These are phyloP conservation scores for Auricularia auricula-judae DNA, from an alignment of 768 basidiomycete species.

Conservation along the genomic window DNA sequence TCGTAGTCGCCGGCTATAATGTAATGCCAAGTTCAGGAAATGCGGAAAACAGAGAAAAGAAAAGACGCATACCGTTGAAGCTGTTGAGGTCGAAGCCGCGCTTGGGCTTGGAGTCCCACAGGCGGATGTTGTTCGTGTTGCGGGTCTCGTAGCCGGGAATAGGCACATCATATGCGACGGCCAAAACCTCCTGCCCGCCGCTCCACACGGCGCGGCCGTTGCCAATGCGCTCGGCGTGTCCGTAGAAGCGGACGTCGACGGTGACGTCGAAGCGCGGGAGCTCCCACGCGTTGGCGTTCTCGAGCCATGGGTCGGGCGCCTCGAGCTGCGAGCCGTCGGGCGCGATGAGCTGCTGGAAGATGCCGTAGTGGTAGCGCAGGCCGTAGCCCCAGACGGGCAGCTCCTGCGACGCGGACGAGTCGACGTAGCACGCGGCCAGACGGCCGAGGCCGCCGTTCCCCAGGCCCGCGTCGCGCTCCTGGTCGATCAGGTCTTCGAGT, in stretches of 20 bases:
- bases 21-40: background rate
- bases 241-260: conserved; percentile 85
- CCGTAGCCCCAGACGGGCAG: conserved; percentile 96
- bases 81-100: conserved; percentile 80
- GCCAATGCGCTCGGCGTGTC: conserved; percentile 59
- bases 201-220: conserved; percentile 59
- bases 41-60: too few relatives aligned
- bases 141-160: conserved; percentile 75
- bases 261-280: conserved; percentile 75
- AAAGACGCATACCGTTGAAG: background rate
- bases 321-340: conserved; percentile 72
- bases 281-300: conserved; percentile 84
- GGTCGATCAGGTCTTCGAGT: conserved; percentile 75
- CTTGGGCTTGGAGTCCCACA: conserved; percentile 56
- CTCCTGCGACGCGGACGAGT: conserved; percentile 82
- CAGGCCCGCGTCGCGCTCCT: conserved; percentile 88
- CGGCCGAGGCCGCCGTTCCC: conserved; percentile 95
- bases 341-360: conserved; percentile 89
- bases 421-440: conserved; percentile 94
- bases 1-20: conserved; percentile 82
- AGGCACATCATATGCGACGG: conserved; percentile 90
- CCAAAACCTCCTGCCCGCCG: conserved; percentile 89
- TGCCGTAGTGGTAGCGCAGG: conserved; percentile 85
- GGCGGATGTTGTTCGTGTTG: conserved; percentile 78
- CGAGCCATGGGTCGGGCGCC: conserved; percentile 90